phyloP scores from a whole-genome alignment of 345 rosid genomes.

The Populus ilicifolia region DNA sequence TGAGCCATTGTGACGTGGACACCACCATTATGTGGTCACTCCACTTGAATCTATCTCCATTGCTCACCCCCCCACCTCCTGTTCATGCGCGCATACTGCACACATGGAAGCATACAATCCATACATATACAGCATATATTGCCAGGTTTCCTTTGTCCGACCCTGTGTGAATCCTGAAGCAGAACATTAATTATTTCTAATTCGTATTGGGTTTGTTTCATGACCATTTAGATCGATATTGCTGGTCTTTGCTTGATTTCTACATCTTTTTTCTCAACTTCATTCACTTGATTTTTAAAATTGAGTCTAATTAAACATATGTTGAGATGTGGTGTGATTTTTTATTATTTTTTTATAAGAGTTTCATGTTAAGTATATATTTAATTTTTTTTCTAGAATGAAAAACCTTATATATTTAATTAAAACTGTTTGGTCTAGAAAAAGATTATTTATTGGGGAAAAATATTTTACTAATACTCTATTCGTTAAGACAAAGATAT shows the following conservation, averaged over 20 bases:
- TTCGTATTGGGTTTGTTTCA: not conserved
- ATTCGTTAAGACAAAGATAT: too few relatives aligned
- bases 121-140: not conserved
- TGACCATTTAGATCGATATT: not conserved
- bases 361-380: too few relatives aligned
- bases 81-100: not conserved
- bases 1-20: conserved; percentile 43
- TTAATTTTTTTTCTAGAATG: too few relatives aligned
- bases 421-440: too few relatives aligned
- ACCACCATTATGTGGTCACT: conserved; percentile 56
- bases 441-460: too few relatives aligned
- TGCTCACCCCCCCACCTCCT: not conserved
- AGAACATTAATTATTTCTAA: too few relatives aligned
- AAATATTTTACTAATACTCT: too few relatives aligned
- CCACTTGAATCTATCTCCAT: conserved; percentile 31
- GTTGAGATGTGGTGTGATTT: too few relatives aligned
- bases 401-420: too few relatives aligned
- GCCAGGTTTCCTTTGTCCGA: not conserved
- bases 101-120: not conserved
- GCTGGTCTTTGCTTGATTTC: too few relatives aligned
- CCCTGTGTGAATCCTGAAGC: not conserved
- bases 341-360: too few relatives aligned
- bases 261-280: not conserved
- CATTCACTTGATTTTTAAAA: not conserved
- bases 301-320: too few relatives aligned